Conservation (phyloP, 352 stramenopile species). For the Pythium aquatile region DNA sequence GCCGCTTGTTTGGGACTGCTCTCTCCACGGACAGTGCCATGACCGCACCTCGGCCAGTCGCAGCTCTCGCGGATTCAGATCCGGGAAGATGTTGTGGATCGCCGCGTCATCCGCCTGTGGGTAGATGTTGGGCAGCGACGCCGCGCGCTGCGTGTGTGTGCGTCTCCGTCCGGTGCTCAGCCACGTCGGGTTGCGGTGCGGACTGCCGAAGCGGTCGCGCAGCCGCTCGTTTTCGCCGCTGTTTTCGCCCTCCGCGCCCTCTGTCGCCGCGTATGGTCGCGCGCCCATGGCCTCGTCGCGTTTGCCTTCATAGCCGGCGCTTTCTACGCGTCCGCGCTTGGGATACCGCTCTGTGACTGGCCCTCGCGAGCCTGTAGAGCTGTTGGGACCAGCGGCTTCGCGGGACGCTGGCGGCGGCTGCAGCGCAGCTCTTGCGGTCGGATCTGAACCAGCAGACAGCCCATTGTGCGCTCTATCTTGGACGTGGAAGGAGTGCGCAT, state of each 20-base stretch:
- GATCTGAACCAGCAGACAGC: not conserved
- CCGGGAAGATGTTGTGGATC: conserved; percentile 74
- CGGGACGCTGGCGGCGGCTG: conserved; percentile 1
- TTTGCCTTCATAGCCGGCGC: conserved; percentile 41
- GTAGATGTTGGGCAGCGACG: conserved; percentile 32
- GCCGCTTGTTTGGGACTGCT: conserved; percentile 11
- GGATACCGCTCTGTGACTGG: conserved; percentile 46
- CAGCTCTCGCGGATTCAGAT: conserved; percentile 76
- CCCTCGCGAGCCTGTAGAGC: not conserved
- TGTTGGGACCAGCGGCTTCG: not conserved
- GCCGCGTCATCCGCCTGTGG: conserved; percentile 41
- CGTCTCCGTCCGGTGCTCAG: conserved; percentile 3
- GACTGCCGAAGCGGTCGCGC: conserved; percentile 15
- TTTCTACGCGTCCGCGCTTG: conserved; percentile 71
- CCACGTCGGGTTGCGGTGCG: conserved; percentile 17
- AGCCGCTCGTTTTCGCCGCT: not conserved
- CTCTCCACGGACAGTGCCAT: conserved; percentile 78
- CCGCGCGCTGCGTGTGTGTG: conserved; percentile 18
- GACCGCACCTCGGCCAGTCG: conserved; percentile 81
- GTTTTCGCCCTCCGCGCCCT: not conserved
- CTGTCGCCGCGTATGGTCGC: not conserved
- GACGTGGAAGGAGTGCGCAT: not conserved
- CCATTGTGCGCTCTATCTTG: not conserved
- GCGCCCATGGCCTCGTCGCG: conserved; percentile 1
- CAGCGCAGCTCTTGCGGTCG: not conserved